Evolutionary conservation across 2,329 filamentous ascomycete genomes (phyloP).

Genomic region (Neoscytalidium dimidiatum): DNA sequence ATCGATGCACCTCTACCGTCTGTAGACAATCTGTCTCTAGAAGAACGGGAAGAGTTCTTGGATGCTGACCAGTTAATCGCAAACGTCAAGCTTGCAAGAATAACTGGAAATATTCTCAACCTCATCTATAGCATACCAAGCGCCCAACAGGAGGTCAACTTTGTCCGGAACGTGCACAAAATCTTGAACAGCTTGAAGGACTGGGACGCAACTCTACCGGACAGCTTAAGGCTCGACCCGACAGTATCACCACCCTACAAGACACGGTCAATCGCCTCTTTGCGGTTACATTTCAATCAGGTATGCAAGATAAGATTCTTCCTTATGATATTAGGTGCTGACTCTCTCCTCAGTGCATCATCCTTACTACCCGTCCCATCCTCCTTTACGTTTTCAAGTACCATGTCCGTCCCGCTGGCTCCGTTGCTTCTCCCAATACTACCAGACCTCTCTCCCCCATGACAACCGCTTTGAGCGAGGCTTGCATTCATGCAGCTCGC

Average conservation of each 20-base stretch:
- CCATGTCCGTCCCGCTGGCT: constrained; percentile 17
- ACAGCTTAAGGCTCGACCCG: constrained; percentile 35
- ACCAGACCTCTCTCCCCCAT: constrained; percentile 29
- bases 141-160: constrained; percentile 22
- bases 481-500: constrained; percentile 31
- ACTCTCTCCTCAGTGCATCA: constrained; percentile 36
- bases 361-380: constrained; percentile 41
- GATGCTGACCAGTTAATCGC: constrained; percentile 40
- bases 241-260: constrained; percentile 28
- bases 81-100: constrained; percentile 40
- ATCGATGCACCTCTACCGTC: constrained; percentile 45
- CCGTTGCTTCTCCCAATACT: constrained; percentile 14
- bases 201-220: constrained; percentile 41
- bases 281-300: constrained; percentile 19
- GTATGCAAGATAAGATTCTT: not conserved
- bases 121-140: constrained; percentile 27
- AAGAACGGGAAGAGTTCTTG: constrained; percentile 40
- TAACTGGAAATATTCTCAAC: constrained; percentile 39
- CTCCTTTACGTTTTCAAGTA: constrained; percentile 41
- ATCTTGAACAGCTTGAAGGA: constrained; percentile 40
- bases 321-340: not conserved
- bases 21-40: constrained; percentile 30
- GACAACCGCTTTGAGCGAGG: constrained; percentile 33
- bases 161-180: constrained; percentile 42
- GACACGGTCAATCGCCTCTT: constrained; percentile 12